Percentiles rank a stretch among this genome's conserved stretches.
Evolutionary conservation across 2,329 filamentous ascomycete species (phyloP).

Genomic region (Dactylellina haptotyla): DNA sequence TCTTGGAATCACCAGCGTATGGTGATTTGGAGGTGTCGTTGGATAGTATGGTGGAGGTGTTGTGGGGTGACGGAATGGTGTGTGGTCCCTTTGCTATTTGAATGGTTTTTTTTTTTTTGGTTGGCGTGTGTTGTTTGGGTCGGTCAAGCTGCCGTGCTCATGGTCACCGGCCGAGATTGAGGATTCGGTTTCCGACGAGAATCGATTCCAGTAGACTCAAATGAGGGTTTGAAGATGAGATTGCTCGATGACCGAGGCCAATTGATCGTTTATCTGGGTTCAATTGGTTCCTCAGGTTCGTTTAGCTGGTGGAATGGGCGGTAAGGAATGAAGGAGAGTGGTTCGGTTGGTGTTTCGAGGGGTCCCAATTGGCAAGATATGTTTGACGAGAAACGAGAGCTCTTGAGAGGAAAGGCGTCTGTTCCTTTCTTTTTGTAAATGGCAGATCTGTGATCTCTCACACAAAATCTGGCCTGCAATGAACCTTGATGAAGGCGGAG

Average conservation of each 20-base stretch:
- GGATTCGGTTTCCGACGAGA: neutral
- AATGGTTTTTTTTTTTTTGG: neutral
- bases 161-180: neutral
- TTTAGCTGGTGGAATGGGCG: neutral
- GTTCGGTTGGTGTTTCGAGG: neutral
- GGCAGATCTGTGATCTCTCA: conserved; percentile 54
- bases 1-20: conserved; percentile 11
- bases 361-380: neutral
- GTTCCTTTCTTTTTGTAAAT: conserved; percentile 26
- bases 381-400: neutral
- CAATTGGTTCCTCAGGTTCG: conserved; percentile 24
- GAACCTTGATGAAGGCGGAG: conserved; percentile 24
- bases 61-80: conserved; percentile 2
- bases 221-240: neutral
- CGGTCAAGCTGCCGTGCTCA: conserved; percentile 10
- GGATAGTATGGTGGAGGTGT: conserved; percentile 10
- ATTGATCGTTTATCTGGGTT: conserved; percentile 10
- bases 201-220: neutral
- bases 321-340: neutral
- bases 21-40: conserved; percentile 9
- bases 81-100: conserved; percentile 9
- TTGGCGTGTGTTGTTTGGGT: neutral
- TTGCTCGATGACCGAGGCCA: conserved; percentile 5
- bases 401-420: conserved; percentile 12
- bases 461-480: conserved; percentile 49